Evolutionary conservation across 2,329 filamentous ascomycete genomes (phyloP), one percentile per base, ranked within the genome.

Genomic region (Trichoderma sp.): DNA sequence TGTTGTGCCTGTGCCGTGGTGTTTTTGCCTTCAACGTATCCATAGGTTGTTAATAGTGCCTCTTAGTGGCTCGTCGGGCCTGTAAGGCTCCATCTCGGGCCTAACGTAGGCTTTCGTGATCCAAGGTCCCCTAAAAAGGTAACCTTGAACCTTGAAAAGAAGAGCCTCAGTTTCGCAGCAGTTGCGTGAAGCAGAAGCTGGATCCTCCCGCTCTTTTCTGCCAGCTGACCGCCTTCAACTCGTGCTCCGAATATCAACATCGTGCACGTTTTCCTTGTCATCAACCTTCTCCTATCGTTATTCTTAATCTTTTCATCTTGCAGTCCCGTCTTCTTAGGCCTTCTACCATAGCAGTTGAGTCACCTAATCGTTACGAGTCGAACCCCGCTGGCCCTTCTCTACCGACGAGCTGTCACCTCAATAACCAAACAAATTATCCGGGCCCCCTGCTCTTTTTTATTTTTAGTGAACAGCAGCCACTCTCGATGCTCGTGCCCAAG

Each of bases 161-260:
- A 18, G 62, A 67, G 71, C 63, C 29, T 67, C 71, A 66, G 27
- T 31, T 56, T 35, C 38, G 24, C 24, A 21, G 16, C 33, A 14
- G 21, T 35, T 21, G 59, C 59, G 35, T 56, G 59, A 68, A 59
- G 29, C 3, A 69, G 31, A 69, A 69, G n/a, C 27, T 27, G 50
- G 66, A 35, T 59, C 72, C 53, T 75, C 50, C 33, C 24, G 24
- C 65, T 38, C 31, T 35, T 71, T 75, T 75, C 73, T 75, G 73
- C 73, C 73, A 65, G 73, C 73, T 75, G 73, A 75, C 73, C 73
- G 73, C 73, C 66, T 75, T 75, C 59, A 29, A 41, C 14, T 50
- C 53, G 27, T 38, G 29, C 60, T 24, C 18, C 24, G 27, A 18
- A 27, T 45, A 29, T 65, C 38, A 41, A 8, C 3, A 45, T 45